Conservation (phyloP, 192 early-diverging fungal species). For the Rhizophagus clarus region DNA sequence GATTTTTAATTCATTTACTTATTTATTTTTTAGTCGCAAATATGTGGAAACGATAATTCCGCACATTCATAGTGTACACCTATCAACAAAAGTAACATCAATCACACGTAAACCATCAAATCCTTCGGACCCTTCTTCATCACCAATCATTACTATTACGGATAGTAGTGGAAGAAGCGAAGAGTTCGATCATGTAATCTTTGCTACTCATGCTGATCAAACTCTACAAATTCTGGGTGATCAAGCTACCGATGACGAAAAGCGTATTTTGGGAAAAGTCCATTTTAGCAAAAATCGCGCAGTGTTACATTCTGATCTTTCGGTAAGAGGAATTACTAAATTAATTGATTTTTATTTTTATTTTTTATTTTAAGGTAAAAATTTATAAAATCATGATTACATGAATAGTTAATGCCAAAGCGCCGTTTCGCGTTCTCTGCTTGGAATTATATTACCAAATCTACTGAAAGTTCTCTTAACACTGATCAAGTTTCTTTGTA, state of each 20-base stretch:
- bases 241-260: conserved; percentile 51
- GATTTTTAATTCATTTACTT: background rate
- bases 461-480: conserved; percentile 22
- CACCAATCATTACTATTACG: conserved; percentile 32
- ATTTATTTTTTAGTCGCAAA: conserved; percentile 3
- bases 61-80: conserved; percentile 40
- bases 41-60: conserved; percentile 48
- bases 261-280: conserved; percentile 47
- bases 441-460: conserved; percentile 64
- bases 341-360: background rate
- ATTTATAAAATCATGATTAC: background rate
- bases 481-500: conserved; percentile 27
- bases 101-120: conserved; percentile 39
- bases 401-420: conserved; percentile 55
- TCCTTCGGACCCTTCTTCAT: background rate
- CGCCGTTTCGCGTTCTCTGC: conserved; percentile 46
- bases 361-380: background rate
- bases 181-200: conserved; percentile 58
- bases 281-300: conserved; percentile 52
- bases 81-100: conserved; percentile 37
- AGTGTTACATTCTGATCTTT: conserved; percentile 56
- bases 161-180: conserved; percentile 40
- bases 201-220: conserved; percentile 65
- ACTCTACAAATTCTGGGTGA: conserved; percentile 56
- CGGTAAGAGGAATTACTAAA: conserved; percentile 10